A percentile compares a stretch with the other conserved stretches of the same genome.
phyloP scores from a whole-genome alignment of 352 stramenopile genomes.

The Phytophthora syringae region DNA sequence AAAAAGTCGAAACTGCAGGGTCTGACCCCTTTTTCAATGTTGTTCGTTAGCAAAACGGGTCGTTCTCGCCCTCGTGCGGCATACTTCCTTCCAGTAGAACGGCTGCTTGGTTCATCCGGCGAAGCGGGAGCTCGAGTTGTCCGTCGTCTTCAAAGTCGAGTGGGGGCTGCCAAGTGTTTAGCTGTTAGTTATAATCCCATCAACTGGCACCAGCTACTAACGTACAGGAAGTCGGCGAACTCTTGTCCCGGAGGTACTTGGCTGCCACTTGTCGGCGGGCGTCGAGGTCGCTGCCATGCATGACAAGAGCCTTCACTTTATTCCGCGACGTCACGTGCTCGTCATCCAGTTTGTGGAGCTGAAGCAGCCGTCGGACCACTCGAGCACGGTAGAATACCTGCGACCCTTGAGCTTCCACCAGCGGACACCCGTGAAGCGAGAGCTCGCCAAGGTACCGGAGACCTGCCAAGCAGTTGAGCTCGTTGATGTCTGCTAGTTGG shows the following conservation, averaged over 20 bases:
- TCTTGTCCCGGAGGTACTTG: constrained; percentile 59
- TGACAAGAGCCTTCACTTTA: constrained; percentile 77
- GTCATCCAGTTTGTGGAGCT: constrained; percentile 61
- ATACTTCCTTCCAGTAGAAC: background rate
- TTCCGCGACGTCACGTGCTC: constrained; percentile 68
- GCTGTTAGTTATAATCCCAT: constrained; percentile 2
- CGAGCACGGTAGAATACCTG: constrained; percentile 64
- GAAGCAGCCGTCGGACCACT: constrained; percentile 62
- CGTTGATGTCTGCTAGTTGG: constrained; percentile 56
- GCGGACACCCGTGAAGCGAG: constrained; percentile 49
- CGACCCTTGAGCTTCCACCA: constrained; percentile 45
- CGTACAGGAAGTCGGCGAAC: constrained; percentile 78
- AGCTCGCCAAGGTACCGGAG: constrained; percentile 56
- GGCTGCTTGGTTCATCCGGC: background rate
- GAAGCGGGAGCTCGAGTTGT: constrained; percentile 37
- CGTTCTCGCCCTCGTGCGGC: background rate
- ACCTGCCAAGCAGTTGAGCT: constrained; percentile 60
- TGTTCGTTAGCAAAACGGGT: too few species aligned
- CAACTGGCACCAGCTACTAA: constrained; percentile 9
- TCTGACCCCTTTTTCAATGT: too few species aligned
- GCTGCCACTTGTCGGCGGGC: constrained; percentile 64
- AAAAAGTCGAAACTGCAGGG: too few species aligned
- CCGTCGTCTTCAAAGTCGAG: constrained; percentile 60
- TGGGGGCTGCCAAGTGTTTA: constrained; percentile 29
- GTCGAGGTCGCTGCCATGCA: constrained; percentile 73